Conservation (phyloP, 768 basidiomycete genomes). For the Psilocybe cubensis region DNA sequence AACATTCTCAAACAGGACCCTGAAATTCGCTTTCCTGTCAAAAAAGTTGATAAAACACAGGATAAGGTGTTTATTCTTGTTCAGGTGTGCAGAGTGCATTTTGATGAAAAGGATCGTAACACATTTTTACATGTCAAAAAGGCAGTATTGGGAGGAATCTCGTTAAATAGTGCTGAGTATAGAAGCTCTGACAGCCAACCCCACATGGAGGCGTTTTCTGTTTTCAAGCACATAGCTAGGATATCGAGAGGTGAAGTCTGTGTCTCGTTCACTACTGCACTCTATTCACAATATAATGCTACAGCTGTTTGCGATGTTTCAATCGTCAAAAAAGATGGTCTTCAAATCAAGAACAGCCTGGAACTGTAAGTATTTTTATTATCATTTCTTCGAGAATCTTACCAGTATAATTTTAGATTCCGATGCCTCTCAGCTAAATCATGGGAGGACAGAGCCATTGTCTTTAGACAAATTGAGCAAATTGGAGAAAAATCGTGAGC, state of each 20-base stretch:
- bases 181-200: constrained; percentile 74
- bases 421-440: constrained; percentile 83
- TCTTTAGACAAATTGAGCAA: constrained; percentile 86
- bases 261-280: not conserved
- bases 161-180: constrained; percentile 64
- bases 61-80: constrained; percentile 86
- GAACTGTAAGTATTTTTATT: constrained; percentile 60
- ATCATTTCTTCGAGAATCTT: not conserved
- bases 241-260: constrained; percentile 66
- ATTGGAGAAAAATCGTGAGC: constrained; percentile 92
- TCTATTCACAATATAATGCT: constrained; percentile 4
- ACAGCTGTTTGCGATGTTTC: constrained; percentile 82
- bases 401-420: constrained; percentile 43
- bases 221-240: constrained; percentile 78
- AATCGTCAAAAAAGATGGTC: constrained; percentile 63
- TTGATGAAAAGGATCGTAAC: not conserved
- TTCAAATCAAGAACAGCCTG: constrained; percentile 70
- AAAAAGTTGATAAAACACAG: constrained; percentile 66
- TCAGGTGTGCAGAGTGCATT: constrained; percentile 51
- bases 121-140: constrained; percentile 30
- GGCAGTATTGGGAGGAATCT: constrained; percentile 75
- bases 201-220: constrained; percentile 63
- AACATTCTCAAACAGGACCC: constrained; percentile 70
- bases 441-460: constrained; percentile 89
- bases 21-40: constrained; percentile 81